Percentiles rank a stretch among this genome's conserved stretches.
These are phyloP conservation scores for Paramyrothecium sp. DNA, from an alignment of 2,329 filamentous ascomycete species.

Conservation along the genomic window DNA sequence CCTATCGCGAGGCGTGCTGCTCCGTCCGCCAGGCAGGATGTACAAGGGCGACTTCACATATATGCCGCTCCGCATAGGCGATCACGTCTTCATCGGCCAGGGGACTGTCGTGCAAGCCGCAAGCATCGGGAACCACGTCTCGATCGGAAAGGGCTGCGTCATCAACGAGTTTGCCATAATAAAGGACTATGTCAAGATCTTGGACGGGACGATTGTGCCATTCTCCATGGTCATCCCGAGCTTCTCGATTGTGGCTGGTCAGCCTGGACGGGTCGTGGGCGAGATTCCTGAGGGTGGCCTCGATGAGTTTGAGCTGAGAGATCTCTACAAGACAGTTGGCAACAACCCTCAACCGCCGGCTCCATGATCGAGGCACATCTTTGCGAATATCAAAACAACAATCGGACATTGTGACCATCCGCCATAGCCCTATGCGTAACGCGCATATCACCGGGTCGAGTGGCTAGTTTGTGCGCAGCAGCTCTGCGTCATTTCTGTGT, in stretches of 20 bases:
- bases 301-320: constrained; percentile 63
- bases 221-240: constrained; percentile 89
- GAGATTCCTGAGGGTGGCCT: constrained; percentile 73
- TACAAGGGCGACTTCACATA: constrained; percentile 78
- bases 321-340: constrained; percentile 63
- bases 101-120: constrained; percentile 78
- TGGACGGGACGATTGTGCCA: constrained; percentile 82
- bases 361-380: constrained; percentile 13
- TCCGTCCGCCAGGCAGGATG: constrained; percentile 80
- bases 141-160: constrained; percentile 74
- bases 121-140: constrained; percentile 79
- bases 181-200: constrained; percentile 87
- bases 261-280: constrained; percentile 75
- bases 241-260: constrained; percentile 85
- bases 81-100: constrained; percentile 88
- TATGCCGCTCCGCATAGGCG: constrained; percentile 88
- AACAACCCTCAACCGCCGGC: constrained; percentile 46
- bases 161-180: constrained; percentile 87
- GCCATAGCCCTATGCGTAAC: too few relatives aligned
- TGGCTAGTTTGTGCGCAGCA: too few relatives aligned
- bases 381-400: too few relatives aligned
- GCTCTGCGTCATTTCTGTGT: too few relatives aligned
- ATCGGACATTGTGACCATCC: too few relatives aligned
- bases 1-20: constrained; percentile 72
- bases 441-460: too few relatives aligned